phyloP scores from a whole-genome alignment of 108 stramenopile species.

The Chaetoceros muelleri region DNA sequence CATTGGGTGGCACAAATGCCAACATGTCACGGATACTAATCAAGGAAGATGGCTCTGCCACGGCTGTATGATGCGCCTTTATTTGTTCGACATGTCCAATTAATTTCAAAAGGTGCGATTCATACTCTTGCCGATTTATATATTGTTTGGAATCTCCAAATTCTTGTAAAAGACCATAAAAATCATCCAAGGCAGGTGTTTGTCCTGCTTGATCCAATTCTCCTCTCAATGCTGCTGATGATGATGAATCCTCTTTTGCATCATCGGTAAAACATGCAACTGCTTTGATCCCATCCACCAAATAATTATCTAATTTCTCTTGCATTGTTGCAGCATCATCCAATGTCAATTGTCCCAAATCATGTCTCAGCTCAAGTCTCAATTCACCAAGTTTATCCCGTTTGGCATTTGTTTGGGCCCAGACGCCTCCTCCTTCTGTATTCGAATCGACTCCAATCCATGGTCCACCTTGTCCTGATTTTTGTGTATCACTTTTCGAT shows the following conservation, averaged over 20 bases:
- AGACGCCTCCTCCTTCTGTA: slow-evolving; percentile 74
- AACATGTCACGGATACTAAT: neutral
- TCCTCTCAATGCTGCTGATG: neutral
- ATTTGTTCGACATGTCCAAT: neutral
- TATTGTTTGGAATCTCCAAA: neutral
- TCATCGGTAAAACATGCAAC: slow-evolving; percentile 42
- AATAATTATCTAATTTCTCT: slow-evolving; percentile 62
- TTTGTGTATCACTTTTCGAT: slow-evolving; percentile 22
- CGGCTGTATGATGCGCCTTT: neutral
- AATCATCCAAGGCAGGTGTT: neutral
- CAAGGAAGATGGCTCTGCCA: neutral
- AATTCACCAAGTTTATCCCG: slow-evolving; percentile 72
- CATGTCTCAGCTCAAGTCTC: slow-evolving; percentile 24
- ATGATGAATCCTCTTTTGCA: slow-evolving; percentile 1
- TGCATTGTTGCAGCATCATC: slow-evolving; percentile 55
- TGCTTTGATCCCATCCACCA: slow-evolving; percentile 66
- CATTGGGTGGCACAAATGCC: neutral
- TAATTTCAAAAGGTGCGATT: neutral
- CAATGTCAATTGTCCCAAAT: slow-evolving; percentile 38
- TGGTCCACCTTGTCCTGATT: slow-evolving; percentile 28
- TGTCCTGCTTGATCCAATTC: neutral
- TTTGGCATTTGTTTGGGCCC: slow-evolving; percentile 81
- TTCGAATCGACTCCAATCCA: slow-evolving; percentile 35
- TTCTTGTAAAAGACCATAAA: neutral
- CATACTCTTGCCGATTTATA: neutral